A percentile compares a stretch with the other conserved stretches of the same genome.
These are phyloP conservation scores for Phytophthora macrochlamydospora DNA, from an alignment of 352 stramenopile genomes.

Conservation along the genomic window DNA sequence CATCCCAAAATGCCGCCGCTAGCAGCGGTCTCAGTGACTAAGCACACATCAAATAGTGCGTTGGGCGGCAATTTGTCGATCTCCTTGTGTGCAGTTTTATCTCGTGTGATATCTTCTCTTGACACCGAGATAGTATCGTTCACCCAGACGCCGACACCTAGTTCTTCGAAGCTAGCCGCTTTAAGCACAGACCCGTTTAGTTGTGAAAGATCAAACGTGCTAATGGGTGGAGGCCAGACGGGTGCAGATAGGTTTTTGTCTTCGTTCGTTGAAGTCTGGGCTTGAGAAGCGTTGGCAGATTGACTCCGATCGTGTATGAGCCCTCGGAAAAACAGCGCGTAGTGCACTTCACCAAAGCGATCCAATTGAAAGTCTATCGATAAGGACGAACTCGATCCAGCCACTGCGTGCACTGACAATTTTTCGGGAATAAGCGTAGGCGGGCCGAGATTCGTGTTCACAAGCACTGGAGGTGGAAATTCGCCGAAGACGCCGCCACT, in stretches of 20 bases:
- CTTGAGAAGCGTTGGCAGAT: background rate
- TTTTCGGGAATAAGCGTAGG: slow-evolving; percentile 43
- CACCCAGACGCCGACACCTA: slow-evolving; percentile 68
- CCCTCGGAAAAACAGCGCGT: slow-evolving; percentile 72
- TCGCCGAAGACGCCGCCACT: slow-evolving; percentile 77
- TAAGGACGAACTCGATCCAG: slow-evolving; percentile 53
- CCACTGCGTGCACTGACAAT: slow-evolving; percentile 40
- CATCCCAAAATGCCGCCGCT: slow-evolving; percentile 74
- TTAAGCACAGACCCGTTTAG: slow-evolving; percentile 64
- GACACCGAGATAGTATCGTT: slow-evolving; percentile 80
- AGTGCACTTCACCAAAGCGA: slow-evolving; percentile 76
- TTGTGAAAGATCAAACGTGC: slow-evolving; percentile 43
- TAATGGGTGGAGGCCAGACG: slow-evolving; percentile 56
- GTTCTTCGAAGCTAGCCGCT: slow-evolving; percentile 49
- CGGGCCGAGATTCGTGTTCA: slow-evolving; percentile 58
- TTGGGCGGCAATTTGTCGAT: slow-evolving; percentile 70
- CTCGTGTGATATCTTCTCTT: slow-evolving; percentile 63
- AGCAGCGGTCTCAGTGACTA: slow-evolving; percentile 71
- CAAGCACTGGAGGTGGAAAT: slow-evolving; percentile 72
- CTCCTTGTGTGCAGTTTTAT: slow-evolving; percentile 55
- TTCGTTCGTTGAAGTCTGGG: background rate
- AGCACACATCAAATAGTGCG: slow-evolving; percentile 74
- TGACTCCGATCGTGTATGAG: slow-evolving; percentile 41
- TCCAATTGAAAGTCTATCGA: slow-evolving; percentile 62
- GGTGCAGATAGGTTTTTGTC: slow-evolving; percentile 18